A percentile compares a stretch with the other conserved stretches of the same genome.
Evolutionary conservation across 352 stramenopile genomes (phyloP).

Genomic region (Phytophthora pisi): DNA sequence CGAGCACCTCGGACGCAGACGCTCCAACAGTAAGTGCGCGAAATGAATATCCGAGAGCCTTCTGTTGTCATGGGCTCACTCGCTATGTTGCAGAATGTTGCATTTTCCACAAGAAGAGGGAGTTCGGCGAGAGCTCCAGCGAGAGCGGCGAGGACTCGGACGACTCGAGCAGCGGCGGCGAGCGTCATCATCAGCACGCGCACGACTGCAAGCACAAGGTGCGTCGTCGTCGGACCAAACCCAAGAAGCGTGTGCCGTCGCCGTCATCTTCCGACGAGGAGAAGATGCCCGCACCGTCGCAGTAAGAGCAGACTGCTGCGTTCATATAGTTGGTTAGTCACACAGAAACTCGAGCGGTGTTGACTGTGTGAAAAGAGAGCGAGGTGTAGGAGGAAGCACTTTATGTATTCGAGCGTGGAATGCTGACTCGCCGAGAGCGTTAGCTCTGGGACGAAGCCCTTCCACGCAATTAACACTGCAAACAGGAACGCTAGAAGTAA

Average conservation of each 20-base stretch:
- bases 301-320: conserved; percentile 20
- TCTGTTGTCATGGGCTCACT: neutral
- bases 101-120: conserved; percentile 93
- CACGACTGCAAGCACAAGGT: conserved; percentile 41
- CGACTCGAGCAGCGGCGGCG: conserved; percentile 27
- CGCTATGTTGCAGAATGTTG: conserved; percentile 77
- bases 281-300: conserved; percentile 30
- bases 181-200: conserved; percentile 31
- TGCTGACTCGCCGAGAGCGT: conserved; percentile 20
- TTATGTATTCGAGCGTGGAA: conserved; percentile 29
- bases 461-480: conserved; percentile 16
- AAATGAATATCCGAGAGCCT: neutral
- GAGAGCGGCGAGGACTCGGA: conserved; percentile 89
- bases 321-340: conserved; percentile 5
- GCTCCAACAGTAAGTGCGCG: conserved; percentile 80
- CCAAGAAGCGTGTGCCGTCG: conserved; percentile 41
- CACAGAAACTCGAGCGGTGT: conserved; percentile 9
- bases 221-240: conserved; percentile 23
- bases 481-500: conserved; percentile 19
- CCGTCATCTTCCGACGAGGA: conserved; percentile 47
- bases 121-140: conserved; percentile 92
- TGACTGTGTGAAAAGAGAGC: conserved; percentile 4
- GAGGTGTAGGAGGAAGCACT: conserved; percentile 12
- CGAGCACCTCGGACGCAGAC: conserved; percentile 91
- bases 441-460: conserved; percentile 9